phyloP scores from a whole-genome alignment of 2,329 filamentous ascomycete genomes.

The Trichoderma hamatum region DNA sequence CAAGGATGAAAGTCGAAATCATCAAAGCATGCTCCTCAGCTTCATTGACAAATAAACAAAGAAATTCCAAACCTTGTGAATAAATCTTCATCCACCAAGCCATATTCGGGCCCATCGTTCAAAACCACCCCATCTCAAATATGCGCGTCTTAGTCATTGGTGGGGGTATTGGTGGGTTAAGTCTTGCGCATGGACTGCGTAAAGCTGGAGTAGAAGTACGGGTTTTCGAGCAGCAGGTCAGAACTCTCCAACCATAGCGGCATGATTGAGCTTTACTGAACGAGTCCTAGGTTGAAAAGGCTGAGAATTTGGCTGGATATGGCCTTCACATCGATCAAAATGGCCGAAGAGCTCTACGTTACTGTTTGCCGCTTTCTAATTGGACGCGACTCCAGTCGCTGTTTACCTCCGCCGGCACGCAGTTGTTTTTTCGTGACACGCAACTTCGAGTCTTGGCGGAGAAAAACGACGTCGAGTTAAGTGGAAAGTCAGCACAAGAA shows the following conservation, averaged over 20 bases:
- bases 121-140: not conserved
- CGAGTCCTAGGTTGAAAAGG: not conserved
- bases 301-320: not conserved
- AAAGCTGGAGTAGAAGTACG: not conserved
- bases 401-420: not conserved
- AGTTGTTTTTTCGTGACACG: not conserved
- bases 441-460: not conserved
- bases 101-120: not conserved
- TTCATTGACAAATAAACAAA: not conserved
- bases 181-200: not conserved
- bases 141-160: not conserved
- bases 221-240: constrained; percentile 1
- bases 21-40: not conserved
- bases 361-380: not conserved
- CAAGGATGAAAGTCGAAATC: not conserved
- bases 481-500: not conserved
- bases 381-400: constrained; percentile 2
- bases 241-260: not conserved
- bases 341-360: not conserved
- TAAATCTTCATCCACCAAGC: not conserved
- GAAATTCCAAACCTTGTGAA: not conserved
- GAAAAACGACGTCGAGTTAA: not conserved
- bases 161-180: not conserved
- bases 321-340: not conserved
- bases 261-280: not conserved